Percentiles rank a stretch among this genome's conserved stretches.
Evolutionary conservation across 176 grass and related monocot species (phyloP).

Genomic region (Thalia dealbata): DNA sequence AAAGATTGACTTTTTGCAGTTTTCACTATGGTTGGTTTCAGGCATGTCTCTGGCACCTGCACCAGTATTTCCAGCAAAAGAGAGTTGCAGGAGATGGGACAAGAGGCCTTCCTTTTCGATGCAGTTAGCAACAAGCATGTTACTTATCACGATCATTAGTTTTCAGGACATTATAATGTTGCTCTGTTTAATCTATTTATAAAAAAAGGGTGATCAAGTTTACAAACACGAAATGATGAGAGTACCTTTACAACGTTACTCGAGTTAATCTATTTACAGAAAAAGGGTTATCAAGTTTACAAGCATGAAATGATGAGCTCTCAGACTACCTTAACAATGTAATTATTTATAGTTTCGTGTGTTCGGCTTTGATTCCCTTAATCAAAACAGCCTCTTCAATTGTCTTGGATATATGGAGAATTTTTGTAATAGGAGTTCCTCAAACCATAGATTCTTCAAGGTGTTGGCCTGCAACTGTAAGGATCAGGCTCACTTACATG

Average conservation of each 20-base stretch:
- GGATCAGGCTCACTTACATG: background rate
- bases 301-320: no score
- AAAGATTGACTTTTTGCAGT: background rate
- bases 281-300: no score
- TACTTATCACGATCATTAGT: background rate
- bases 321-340: no score
- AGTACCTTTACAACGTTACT: background rate
- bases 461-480: no score
- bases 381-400: background rate
- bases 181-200: background rate
- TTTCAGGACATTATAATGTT: background rate
- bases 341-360: no score
- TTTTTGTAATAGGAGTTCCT: background rate
- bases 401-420: background rate
- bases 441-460: background rate
- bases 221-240: no score
- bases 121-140: conserved; percentile 32
- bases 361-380: background rate
- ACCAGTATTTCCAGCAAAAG: conserved; percentile 36
- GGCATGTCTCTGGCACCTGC: conserved; percentile 62
- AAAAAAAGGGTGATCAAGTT: no score
- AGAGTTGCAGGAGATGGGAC: conserved; percentile 50
- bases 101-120: conserved; percentile 52
- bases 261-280: background rate
- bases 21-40: conserved; percentile 9